These are phyloP conservation scores for Pachysandra terminalis DNA, from an alignment of 164 flowering plant genomes.

Conservation along the genomic window DNA sequence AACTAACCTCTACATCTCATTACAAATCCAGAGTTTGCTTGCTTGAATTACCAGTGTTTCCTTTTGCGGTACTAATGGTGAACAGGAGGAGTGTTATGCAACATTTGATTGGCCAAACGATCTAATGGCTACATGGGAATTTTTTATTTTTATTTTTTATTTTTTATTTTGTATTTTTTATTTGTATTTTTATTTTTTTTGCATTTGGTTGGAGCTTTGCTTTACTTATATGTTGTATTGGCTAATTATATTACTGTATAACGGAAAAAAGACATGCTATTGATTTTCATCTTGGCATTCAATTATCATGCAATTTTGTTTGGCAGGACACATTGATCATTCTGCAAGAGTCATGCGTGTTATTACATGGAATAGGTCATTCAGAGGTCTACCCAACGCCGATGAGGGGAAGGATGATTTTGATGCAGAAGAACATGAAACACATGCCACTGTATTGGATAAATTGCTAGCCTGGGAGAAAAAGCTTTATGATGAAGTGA, in stretches of 20 bases:
- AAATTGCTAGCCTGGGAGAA: constrained; percentile 98
- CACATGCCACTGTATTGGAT: constrained; percentile 91
- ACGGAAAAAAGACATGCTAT: background rate
- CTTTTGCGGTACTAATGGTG: no score
- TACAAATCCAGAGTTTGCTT: background rate
- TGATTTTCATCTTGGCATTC: background rate
- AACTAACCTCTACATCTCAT: no score
- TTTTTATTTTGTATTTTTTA: background rate
- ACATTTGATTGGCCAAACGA: no score
- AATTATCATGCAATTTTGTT: constrained; percentile 4
- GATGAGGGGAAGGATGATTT: constrained; percentile 56
- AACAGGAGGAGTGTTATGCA: no score
- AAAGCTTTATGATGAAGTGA: constrained; percentile 92
- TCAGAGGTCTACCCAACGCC: constrained; percentile 40
- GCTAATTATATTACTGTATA: background rate
- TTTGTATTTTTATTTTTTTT: background rate
- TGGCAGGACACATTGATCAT: constrained; percentile 84
- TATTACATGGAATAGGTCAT: constrained; percentile 87
- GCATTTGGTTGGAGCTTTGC: background rate
- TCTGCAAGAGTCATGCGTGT: constrained; percentile 93
- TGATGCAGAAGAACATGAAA: constrained; percentile 68
- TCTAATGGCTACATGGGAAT: no score
- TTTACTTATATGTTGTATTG: background rate
- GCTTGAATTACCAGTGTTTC: background rate
- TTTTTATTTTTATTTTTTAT: no score